These are phyloP conservation scores for Fraxinus nigra DNA, from an alignment of 305 asterid genomes.

Conservation along the genomic window DNA sequence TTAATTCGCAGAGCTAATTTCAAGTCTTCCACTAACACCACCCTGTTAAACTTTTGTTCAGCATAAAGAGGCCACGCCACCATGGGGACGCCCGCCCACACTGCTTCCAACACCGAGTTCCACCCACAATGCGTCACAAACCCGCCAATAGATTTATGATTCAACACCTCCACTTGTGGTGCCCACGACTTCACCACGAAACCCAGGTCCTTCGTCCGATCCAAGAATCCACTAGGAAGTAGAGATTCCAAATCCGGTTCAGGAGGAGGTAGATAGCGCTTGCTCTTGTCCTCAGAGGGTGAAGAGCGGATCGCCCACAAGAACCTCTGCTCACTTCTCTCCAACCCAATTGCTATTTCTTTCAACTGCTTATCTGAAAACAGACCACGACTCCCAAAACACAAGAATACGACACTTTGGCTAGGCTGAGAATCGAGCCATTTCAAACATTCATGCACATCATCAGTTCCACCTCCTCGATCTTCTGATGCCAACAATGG, in stretches of 20 bases:
- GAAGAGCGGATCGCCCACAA: constrained; percentile 69
- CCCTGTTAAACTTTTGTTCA: constrained; percentile 56
- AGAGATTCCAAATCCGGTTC: constrained; percentile 42
- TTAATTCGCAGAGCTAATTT: constrained; percentile 43
- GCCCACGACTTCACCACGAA: constrained; percentile 65
- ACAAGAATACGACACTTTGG: constrained; percentile 51
- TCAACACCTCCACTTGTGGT: constrained; percentile 58
- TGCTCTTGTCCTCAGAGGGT: constrained; percentile 39
- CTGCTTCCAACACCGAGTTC: constrained; percentile 68
- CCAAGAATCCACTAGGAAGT: constrained; percentile 56
- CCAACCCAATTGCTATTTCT: constrained; percentile 58
- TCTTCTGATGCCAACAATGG: constrained; percentile 40
- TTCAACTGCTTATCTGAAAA: constrained; percentile 41
- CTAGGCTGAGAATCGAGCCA: constrained; percentile 65
- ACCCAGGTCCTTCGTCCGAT: constrained; percentile 45
- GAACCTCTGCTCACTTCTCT: constrained; percentile 50
- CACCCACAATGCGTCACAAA: constrained; percentile 76
- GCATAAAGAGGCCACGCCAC: constrained; percentile 78
- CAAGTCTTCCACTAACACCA: constrained; percentile 48
- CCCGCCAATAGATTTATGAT: constrained; percentile 60
- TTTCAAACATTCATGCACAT: constrained; percentile 35
- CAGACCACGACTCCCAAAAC: constrained; percentile 66
- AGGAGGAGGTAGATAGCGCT: constrained; percentile 30
- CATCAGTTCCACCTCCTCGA: not conserved
- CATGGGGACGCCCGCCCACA: constrained; percentile 58